Evolutionary conservation across 2,329 filamentous ascomycete species (phyloP).

Genomic region (Leptographium galeiforme): DNA sequence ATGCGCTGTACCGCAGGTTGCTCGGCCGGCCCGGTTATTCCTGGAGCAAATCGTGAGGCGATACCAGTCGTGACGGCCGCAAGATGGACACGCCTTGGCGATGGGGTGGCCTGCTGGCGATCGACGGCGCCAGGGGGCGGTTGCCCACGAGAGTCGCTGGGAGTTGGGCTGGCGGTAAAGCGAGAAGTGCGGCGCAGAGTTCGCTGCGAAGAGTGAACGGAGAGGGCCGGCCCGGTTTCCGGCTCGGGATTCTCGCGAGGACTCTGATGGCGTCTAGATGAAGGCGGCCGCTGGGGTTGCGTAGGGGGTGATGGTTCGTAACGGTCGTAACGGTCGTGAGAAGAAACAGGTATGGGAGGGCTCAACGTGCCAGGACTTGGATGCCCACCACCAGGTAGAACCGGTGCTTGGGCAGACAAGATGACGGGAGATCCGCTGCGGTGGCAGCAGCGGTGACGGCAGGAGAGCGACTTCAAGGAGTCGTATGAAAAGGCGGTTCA

Average conservation of each 20-base stretch:
- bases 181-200: conserved; percentile 38
- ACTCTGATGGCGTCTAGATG: conserved; percentile 21
- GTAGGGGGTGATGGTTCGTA: conserved; percentile 30
- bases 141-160: conserved; percentile 9
- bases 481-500: too few species aligned
- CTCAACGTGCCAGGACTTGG: conserved; percentile 8
- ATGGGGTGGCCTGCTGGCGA: background rate
- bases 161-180: conserved; percentile 32
- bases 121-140: background rate
- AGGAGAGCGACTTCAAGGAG: background rate
- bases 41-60: conserved; percentile 26
- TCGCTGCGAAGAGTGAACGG: conserved; percentile 26
- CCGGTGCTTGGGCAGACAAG: conserved; percentile 10
- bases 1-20: conserved; percentile 6
- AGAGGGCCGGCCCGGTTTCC: conserved; percentile 28
- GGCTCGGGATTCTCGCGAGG: conserved; percentile 11
- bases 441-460: conserved; percentile 3
- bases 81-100: conserved; percentile 26
- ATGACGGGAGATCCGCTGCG: conserved; percentile 4
- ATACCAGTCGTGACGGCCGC: conserved; percentile 35
- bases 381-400: conserved; percentile 9
- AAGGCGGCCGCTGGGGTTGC: conserved; percentile 23
- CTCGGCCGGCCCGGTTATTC: conserved; percentile 18
- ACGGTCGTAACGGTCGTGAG: conserved; percentile 42
- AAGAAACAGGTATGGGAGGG: conserved; percentile 5